Evolutionary conservation across 345 rosid species (phyloP).

Genomic region (Barbarea vulgaris): DNA sequence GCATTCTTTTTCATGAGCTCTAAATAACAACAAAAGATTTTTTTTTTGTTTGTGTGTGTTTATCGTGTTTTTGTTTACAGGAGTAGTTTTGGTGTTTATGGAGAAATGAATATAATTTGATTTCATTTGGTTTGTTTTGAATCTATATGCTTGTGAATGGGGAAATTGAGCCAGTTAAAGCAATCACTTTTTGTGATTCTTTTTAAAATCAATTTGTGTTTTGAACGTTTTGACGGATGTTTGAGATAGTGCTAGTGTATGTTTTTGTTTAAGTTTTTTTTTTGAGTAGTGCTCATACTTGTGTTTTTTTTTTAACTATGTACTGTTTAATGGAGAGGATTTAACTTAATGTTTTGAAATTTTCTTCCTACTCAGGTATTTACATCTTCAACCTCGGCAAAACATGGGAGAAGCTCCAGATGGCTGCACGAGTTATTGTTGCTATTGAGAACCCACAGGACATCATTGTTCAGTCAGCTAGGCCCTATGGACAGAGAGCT

Average conservation of each 20-base stretch:
- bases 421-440: conserved; percentile 91
- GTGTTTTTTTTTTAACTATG: too few relatives aligned
- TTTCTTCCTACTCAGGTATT: conserved; percentile 50
- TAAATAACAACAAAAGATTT: neutral
- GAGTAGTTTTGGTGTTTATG: neutral
- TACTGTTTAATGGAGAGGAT: neutral
- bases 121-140: neutral
- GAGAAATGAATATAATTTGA: neutral
- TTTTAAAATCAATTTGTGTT: neutral
- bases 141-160: neutral
- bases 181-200: neutral
- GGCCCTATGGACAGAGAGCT: conserved; percentile 98
- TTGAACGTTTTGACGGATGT: neutral
- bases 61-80: neutral
- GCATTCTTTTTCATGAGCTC: neutral
- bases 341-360: neutral
- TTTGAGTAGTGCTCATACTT: too few relatives aligned
- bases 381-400: conserved; percentile 89
- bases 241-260: neutral
- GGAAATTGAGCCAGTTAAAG: neutral
- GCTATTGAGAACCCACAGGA: conserved; percentile 86
- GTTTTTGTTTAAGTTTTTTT: neutral
- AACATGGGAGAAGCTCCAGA: conserved; percentile 89
- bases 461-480: conserved; percentile 94
- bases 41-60: neutral